These are phyloP conservation scores for Ophiobolus disseminans DNA, from an alignment of 2,329 filamentous ascomycete genomes.

Conservation along the genomic window DNA sequence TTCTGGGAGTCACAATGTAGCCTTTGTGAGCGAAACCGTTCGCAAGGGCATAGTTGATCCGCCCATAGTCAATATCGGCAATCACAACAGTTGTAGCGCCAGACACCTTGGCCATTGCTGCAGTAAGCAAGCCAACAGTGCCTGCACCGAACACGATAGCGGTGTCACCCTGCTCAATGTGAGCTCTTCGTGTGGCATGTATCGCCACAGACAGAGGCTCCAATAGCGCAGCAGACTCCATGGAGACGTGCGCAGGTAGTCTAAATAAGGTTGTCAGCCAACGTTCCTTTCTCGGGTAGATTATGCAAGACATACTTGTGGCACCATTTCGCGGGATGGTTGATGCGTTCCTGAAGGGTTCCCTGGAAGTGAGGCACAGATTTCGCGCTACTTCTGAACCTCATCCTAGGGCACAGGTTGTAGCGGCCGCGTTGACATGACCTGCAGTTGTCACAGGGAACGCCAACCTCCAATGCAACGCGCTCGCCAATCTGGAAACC, in stretches of 20 bases:
- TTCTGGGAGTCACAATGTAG: constrained; percentile 39
- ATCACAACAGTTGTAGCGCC: constrained; percentile 52
- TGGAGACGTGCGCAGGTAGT: constrained; percentile 49
- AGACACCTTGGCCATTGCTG: constrained; percentile 51
- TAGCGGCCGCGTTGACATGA: constrained; percentile 53
- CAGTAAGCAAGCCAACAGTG: constrained; percentile 58
- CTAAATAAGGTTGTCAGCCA: constrained; percentile 43
- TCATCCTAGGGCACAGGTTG: constrained; percentile 52
- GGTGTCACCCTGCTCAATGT: constrained; percentile 73
- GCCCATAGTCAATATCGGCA: constrained; percentile 50
- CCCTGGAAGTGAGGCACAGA: constrained; percentile 54
- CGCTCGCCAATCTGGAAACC: constrained; percentile 51
- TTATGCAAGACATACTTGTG: constrained; percentile 52
- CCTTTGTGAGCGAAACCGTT: constrained; percentile 51
- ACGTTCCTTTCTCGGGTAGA: constrained; percentile 26
- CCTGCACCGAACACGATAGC: constrained; percentile 88
- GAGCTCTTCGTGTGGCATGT: constrained; percentile 79
- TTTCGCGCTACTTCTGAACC: constrained; percentile 53
- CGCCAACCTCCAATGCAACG: constrained; percentile 51
- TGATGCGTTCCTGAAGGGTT: constrained; percentile 53
- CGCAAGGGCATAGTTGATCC: constrained; percentile 49
- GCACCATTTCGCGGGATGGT: constrained; percentile 54
- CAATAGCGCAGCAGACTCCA: constrained; percentile 49
- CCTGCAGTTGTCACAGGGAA: constrained; percentile 52
- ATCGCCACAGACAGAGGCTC: constrained; percentile 81